Conservation (phyloP, 2,329 filamentous ascomycete species). For the Cladorrhinum sp. region DNA sequence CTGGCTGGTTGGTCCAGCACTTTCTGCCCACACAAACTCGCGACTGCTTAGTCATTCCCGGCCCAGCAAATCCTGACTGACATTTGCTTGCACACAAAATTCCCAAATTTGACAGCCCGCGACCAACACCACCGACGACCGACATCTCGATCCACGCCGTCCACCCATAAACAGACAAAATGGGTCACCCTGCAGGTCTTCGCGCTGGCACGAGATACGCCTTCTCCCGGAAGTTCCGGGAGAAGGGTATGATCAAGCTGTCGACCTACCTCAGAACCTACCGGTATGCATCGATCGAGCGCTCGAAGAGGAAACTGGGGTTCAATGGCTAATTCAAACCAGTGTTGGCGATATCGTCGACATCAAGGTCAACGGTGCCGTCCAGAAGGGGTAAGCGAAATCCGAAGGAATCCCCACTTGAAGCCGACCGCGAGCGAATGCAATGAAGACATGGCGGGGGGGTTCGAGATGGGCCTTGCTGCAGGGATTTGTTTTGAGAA, state of each 20-base stretch:
- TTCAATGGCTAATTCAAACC: slow-evolving; percentile 41
- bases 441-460: neutral
- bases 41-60: slow-evolving; percentile 27
- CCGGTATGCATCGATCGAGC: slow-evolving; percentile 57
- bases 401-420: neutral
- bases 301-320: slow-evolving; percentile 3
- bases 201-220: slow-evolving; percentile 86
- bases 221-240: slow-evolving; percentile 91
- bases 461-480: neutral
- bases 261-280: slow-evolving; percentile 94
- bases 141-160: slow-evolving; percentile 36
- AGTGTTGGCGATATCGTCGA: slow-evolving; percentile 98
- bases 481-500: slow-evolving; percentile 11
- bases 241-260: slow-evolving; percentile 90
- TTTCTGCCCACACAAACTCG: slow-evolving; percentile 3
- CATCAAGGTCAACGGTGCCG: slow-evolving; percentile 97
- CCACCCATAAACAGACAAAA: slow-evolving; percentile 52
- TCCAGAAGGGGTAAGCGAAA: slow-evolving; percentile 85
- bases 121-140: slow-evolving; percentile 28
- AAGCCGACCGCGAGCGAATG: neutral
- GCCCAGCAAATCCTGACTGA: slow-evolving; percentile 20
- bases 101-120: slow-evolving; percentile 26
- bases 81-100: slow-evolving; percentile 30
- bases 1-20: slow-evolving; percentile 7
- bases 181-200: slow-evolving; percentile 86